Evolutionary conservation across 805 yeast species (phyloP), one percentile per base, ranked within the genome.

Genomic region (Scheffersomyces ergatensis): DNA sequence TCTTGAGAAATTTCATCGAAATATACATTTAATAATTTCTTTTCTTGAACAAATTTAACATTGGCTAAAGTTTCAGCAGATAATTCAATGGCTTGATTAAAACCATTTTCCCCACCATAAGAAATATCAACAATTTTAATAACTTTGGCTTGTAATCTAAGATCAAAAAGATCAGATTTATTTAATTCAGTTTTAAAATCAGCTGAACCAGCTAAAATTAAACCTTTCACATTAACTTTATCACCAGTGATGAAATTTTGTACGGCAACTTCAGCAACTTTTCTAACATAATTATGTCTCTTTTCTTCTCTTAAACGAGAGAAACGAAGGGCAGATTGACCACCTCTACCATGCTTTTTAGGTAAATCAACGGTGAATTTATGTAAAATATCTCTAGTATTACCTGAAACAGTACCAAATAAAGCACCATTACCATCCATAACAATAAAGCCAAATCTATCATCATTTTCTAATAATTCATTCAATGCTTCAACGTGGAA

Each of bases 281-380:
- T 93, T 71, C 99, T 82, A 47, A 93, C 95, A 71, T 93, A 93
- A 67, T 93, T 93, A 69, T 93, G 99, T 76, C 99, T 89, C 67
- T 93, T 93, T 71, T 93, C 99, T 56, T 93, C 99, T 79, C 99
- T 86, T 67, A 93, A 78, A 78, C 99, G 90, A 19, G 97, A 84
- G 76, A 93, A 93, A 88, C 99, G 98, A 54, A 93, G 64, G 34
- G 99, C 99, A 48, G 99, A 93, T 75, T 93, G 99, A 85, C 99
- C 99, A 86, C 99, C 99, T 79, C 99, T 86, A 60, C 99, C 99
- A 77, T 93, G 99, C 88, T 93, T 93, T 76, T 93, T 93, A 57
- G 99, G 99, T 57, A 93, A 76, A 67, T 93, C 99, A 42, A 93
- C 99, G 2, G 74, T 85, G 70, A 93, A 93, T 69, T 93, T 93